Base-by-base conservation (phyloP, 352 stramenopile species). In the Albugo laibachii region DNA sequence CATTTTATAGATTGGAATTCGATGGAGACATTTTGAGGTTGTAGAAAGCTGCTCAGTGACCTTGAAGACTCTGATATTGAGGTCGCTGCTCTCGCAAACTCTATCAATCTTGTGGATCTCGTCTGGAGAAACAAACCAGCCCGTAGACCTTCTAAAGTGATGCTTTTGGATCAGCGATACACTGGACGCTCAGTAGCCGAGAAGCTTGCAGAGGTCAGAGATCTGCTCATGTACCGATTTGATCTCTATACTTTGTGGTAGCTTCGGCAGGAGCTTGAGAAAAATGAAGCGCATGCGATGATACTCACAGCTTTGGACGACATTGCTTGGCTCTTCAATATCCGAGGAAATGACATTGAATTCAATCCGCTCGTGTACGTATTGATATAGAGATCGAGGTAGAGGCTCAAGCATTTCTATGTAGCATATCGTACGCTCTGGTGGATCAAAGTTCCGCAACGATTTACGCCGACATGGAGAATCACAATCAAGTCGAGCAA, bases 301-400 rank as follows among this genome's bases (percentile, higher is more conserved):
- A 78, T 99, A 12, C 79, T 98, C 46, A 91, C 82, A 19, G 87
- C 93, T 5, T 72, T 99, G 8, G 94, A 98, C 58, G 96, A 99
- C 57, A 93, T 96, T 27, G 82, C 80, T 31, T 99, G 95, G 79
- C 77, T 99, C 3, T 84, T 99, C 49, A 99, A 99, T 66, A 80
- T 99, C 24, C 83, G 95, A 19, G 95, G 93, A 49, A 82, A 78
- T 41, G 96, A 99, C 60, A 79, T 99, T 49, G 76, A 93, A 53
- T 98, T 94, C 54, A 98, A 97, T 61, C 96, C 96, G 6, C 88
- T 99, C 5, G 91, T 97, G 58, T 97, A 94, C 55, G 83, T 82
- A 6, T 4, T 16, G 2, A n/a, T 4, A 34, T 46, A 18, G 44
- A 19, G 5, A 45, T 10, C 34, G 11, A 8, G 31, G 20, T 31